Base-by-base conservation (phyloP, 2,329 filamentous ascomycete genomes). In the Venturiaceae sp. region DNA sequence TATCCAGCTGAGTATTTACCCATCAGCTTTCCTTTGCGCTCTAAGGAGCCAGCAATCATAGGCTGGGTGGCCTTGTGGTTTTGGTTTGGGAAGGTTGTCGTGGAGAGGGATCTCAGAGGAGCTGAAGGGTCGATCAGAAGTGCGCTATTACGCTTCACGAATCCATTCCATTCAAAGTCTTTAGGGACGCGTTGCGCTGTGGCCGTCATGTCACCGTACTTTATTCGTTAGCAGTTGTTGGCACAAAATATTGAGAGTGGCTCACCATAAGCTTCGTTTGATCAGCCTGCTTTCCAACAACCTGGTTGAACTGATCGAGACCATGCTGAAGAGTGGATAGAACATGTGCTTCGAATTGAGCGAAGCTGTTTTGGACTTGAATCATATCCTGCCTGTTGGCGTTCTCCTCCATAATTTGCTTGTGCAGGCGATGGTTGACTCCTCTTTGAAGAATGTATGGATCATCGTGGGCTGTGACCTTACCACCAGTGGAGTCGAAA, bases 401-500 rank as follows among this genome's bases (percentile, higher is more conserved):
- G 80, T 99, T 99, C 77, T 99, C 94, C 69, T 96, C 90, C 52
- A 90, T 78, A 36, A 97, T 83, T 76, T 99, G 94, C 77, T 88
- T 92, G 80, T 90, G 86, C 58, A 99, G 79, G 46, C 91, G 85
- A 75, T 96, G 83, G 63, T 89, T 75, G 60, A 96, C 85, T 60
- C 89, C 88, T 33, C 92, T 85, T 66, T 87, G 83, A 50, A 97
- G 71, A 59, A 97, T 81, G 69, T 97, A 99, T 4, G 94, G 94
- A 70, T 99, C 94, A 34, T 96, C 84, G 13, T 76, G 68, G 1
- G 89, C 82, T 46, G 83, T 81, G 65, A 92, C 75, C 67, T 83
- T 87, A 61, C 85, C 88, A 39, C 86, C 85, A 3, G 82, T 80
- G 1, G 90, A 87, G 65, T 95, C 90, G 66, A 86, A 95, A 2